Conservation (phyloP, 192 early-diverging fungal species). For the Backusella circina region DNA sequence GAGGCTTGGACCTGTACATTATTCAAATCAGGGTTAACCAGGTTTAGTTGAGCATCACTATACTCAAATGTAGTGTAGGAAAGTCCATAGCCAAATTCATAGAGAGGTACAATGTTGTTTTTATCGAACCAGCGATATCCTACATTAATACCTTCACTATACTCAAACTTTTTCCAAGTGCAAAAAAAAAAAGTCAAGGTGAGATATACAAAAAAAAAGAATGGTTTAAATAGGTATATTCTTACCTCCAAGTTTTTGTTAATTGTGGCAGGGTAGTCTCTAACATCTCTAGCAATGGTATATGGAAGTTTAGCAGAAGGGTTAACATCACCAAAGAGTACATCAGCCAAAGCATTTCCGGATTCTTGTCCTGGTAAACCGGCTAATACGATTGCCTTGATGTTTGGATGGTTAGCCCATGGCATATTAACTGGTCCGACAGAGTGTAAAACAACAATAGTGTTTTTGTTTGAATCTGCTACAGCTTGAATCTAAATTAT, state of each 20-base stretch:
- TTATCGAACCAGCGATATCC: conserved; percentile 54
- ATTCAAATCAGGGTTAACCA: background rate
- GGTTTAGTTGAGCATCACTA: conserved; percentile 8
- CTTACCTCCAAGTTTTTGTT: background rate
- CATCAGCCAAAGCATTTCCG: conserved; percentile 64
- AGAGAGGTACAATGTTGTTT: conserved; percentile 43
- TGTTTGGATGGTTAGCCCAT: conserved; percentile 58
- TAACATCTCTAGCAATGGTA: conserved; percentile 43
- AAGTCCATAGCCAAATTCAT: conserved; percentile 58
- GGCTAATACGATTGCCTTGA: conserved; percentile 53
- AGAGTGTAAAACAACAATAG: conserved; percentile 55
- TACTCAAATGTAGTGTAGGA: conserved; percentile 64
- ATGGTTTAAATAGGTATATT: background rate
- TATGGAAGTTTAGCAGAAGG: conserved; percentile 61
- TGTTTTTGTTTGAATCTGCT: conserved; percentile 47
- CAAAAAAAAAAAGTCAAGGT: background rate
- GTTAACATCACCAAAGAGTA: conserved; percentile 64
- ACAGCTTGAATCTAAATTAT: conserved; percentile 40
- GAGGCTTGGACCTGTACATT: conserved; percentile 24
- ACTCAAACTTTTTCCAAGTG: conserved; percentile 38
- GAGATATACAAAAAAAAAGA: background rate
- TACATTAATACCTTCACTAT: conserved; percentile 50
- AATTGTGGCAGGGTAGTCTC: conserved; percentile 41
- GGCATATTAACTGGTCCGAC: conserved; percentile 59
- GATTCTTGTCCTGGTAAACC: conserved; percentile 64